These are phyloP conservation scores for Fusarium begoniae DNA, from an alignment of 2,329 filamentous ascomycete species.

Conservation along the genomic window DNA sequence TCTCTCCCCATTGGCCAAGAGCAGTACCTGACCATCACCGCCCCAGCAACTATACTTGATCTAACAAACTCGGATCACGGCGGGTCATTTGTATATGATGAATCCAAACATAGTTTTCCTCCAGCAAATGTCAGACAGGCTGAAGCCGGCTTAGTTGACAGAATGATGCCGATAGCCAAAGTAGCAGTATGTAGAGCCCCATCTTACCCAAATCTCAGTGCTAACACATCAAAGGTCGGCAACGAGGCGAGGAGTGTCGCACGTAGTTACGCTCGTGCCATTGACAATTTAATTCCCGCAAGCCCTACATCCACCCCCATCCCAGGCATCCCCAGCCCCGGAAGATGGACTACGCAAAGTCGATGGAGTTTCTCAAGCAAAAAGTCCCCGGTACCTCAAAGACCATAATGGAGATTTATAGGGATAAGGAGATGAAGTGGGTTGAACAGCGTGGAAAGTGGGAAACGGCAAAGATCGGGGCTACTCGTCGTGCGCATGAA, in stretches of 20 bases:
- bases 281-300: background rate
- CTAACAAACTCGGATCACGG: background rate
- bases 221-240: background rate
- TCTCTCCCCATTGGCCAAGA: background rate
- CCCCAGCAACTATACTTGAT: background rate
- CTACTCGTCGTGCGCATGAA: background rate
- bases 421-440: background rate
- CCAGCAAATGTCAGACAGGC: background rate
- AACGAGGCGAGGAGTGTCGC: background rate
- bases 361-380: background rate
- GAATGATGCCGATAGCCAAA: background rate
- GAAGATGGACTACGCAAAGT: background rate
- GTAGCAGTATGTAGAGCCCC: background rate
- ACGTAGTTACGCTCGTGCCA: background rate
- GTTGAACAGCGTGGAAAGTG: background rate
- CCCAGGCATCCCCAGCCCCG: background rate
- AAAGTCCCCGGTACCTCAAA: background rate
- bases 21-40: background rate
- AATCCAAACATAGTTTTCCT: fast-evolving
- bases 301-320: background rate
- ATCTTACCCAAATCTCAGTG: fast-evolving
- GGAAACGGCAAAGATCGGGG: background rate
- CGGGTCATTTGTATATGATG: background rate
- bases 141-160: background rate
- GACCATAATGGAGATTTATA: background rate